These are phyloP conservation scores for Glycyrrhiza uralensis DNA, from an alignment of 306 rosid genomes.

Conservation along the genomic window DNA sequence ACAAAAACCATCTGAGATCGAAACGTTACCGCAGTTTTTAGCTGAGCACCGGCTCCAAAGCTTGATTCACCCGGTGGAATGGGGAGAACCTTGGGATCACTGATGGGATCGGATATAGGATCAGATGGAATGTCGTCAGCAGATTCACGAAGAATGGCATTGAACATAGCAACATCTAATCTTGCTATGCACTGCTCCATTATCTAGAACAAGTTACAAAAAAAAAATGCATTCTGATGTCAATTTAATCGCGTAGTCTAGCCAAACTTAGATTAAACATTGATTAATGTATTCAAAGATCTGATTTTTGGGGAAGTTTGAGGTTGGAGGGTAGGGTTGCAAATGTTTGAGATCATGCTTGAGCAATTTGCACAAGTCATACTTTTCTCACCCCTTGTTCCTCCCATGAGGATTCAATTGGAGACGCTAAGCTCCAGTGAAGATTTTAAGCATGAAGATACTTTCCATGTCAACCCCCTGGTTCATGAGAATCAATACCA, in stretches of 20 bases:
- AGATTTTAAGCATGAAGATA: not conserved
- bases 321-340: not conserved
- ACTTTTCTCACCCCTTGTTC: not conserved
- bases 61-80: constrained; percentile 74
- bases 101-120: constrained; percentile 93
- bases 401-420: not conserved
- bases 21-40: constrained; percentile 78
- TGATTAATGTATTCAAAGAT: not conserved
- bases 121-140: constrained; percentile 86
- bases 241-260: not conserved
- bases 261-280: not conserved
- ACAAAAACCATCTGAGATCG: not conserved
- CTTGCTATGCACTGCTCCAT: constrained; percentile 96
- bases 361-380: constrained; percentile 14
- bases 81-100: constrained; percentile 83
- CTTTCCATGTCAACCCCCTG: not conserved
- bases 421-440: not conserved
- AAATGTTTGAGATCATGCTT: not conserved
- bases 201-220: constrained; percentile 44
- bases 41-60: constrained; percentile 93
- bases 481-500: not conserved
- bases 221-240: constrained; percentile 17
- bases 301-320: not conserved
- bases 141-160: constrained; percentile 96
- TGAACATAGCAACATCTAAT: constrained; percentile 96